A percentile compares a stretch with the other conserved stretches of the same genome.
Conservation (phyloP, 2,329 filamentous ascomycete species). For the Aspergillus fumigatus region DNA sequence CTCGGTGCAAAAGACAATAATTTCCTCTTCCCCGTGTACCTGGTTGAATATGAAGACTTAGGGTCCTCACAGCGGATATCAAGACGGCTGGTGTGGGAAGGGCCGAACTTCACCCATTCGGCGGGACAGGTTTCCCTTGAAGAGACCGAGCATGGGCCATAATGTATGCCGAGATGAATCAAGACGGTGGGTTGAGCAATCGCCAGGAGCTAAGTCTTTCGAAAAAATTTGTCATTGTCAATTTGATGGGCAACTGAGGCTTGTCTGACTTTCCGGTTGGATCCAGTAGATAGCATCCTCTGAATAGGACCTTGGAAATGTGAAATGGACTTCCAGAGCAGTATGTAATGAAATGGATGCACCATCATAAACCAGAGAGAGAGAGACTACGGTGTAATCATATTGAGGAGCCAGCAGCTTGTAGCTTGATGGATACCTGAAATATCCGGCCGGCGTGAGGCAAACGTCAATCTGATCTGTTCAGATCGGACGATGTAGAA, state of each 20-base stretch:
- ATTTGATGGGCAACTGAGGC: neutral
- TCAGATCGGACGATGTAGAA: no score
- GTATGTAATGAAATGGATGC: neutral
- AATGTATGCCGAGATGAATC: slow-evolving; percentile 11
- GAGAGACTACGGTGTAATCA: no score
- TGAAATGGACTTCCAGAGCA: neutral
- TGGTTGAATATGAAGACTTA: neutral
- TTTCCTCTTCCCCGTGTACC: neutral
- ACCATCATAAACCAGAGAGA: no score
- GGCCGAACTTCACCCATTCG: slow-evolving; percentile 12
- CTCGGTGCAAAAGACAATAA: slow-evolving; percentile 16
- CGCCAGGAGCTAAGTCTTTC: slow-evolving; percentile 13
- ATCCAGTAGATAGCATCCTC: neutral
- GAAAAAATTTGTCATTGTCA: slow-evolving; percentile 16
- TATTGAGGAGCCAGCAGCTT: neutral
- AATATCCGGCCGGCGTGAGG: neutral
- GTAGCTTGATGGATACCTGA: neutral
- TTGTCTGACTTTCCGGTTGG: no score
- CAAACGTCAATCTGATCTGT: no score
- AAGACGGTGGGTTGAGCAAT: slow-evolving; percentile 8
- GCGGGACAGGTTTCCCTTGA: slow-evolving; percentile 11
- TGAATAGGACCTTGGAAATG: neutral
- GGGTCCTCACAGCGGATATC: neutral
- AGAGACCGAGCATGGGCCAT: slow-evolving; percentile 10
- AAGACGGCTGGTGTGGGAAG: slow-evolving; percentile 20